phyloP scores from a whole-genome alignment of 78 protist genomes.

The Speleostelium caveatum region DNA sequence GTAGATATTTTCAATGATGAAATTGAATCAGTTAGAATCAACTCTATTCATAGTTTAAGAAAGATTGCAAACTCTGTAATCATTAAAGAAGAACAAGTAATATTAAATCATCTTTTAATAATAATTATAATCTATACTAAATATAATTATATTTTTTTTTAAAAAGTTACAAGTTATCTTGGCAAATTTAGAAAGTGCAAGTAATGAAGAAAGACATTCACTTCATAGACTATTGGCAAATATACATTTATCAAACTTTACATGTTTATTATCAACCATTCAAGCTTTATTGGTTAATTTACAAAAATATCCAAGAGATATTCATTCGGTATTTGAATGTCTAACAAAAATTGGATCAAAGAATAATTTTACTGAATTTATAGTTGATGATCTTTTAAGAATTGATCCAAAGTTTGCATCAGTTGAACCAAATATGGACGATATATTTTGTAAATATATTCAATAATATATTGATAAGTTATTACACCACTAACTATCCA shows the following conservation, averaged over 20 bases:
- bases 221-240: slow-evolving; percentile 58
- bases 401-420: slow-evolving; percentile 72
- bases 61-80: slow-evolving; percentile 49
- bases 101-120: not conserved
- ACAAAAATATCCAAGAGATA: slow-evolving; percentile 46
- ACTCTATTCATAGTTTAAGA: slow-evolving; percentile 64
- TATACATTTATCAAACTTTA: slow-evolving; percentile 39
- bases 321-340: slow-evolving; percentile 56
- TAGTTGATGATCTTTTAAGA: slow-evolving; percentile 60
- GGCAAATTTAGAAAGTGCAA: slow-evolving; percentile 56
- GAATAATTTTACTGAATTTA: slow-evolving; percentile 61
- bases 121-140: not conserved
- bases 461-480: not conserved
- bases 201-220: slow-evolving; percentile 49
- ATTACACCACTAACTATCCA: not conserved
- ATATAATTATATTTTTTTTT: no score
- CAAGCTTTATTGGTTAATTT: slow-evolving; percentile 75
- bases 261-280: slow-evolving; percentile 62
- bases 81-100: slow-evolving; percentile 47
- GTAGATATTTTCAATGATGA: slow-evolving; percentile 82
- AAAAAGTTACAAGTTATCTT: slow-evolving; percentile 66
- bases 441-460: no score
- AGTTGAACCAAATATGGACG: slow-evolving; percentile 78
- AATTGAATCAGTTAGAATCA: slow-evolving; percentile 80
- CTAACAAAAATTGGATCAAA: slow-evolving; percentile 26